Evolutionary conservation across 768 basidiomycete genomes (phyloP).

Genomic region (Saitozyma sp.): DNA sequence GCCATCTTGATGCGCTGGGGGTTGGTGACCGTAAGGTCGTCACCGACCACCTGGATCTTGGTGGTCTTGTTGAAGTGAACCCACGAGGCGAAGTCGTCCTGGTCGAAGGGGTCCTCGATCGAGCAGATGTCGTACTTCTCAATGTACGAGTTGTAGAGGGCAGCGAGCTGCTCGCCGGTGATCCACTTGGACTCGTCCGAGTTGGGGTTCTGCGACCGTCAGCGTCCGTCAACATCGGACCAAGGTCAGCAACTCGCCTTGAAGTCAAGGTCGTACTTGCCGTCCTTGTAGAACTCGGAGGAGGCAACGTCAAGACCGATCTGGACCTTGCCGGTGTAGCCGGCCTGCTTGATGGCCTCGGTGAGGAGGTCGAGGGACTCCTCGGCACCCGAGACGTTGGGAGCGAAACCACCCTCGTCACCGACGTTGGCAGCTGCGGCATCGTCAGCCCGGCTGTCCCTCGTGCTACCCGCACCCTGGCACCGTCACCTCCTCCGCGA

Average conservation of each 20-base stretch:
- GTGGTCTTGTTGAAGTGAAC: constrained; percentile 71
- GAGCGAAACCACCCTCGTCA: constrained; percentile 99
- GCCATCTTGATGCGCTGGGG: constrained; percentile 95
- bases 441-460: neutral
- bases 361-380: constrained; percentile 93
- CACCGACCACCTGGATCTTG: constrained; percentile 56
- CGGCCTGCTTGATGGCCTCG: constrained; percentile 96
- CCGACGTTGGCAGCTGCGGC: constrained; percentile 90
- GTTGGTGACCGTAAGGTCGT: constrained; percentile 98
- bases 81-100: constrained; percentile 99
- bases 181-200: constrained; percentile 97
- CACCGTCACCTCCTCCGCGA: neutral
- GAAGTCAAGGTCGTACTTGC: constrained; percentile 91
- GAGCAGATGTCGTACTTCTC: constrained; percentile 84
- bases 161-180: constrained; percentile 85
- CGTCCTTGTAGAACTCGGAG: constrained; percentile 99
- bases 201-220: constrained; percentile 90
- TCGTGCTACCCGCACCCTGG: neutral
- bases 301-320: constrained; percentile 98
- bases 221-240: neutral
- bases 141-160: constrained; percentile 80
- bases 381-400: constrained; percentile 94
- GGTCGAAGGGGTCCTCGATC: constrained; percentile 88
- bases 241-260: constrained; percentile 34
- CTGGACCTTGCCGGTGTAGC: constrained; percentile 97